Percentiles rank a stretch among this genome's conserved stretches.
Conservation (phyloP, 202 grass and related monocot genomes). For the Eragrostis tef region DNA sequence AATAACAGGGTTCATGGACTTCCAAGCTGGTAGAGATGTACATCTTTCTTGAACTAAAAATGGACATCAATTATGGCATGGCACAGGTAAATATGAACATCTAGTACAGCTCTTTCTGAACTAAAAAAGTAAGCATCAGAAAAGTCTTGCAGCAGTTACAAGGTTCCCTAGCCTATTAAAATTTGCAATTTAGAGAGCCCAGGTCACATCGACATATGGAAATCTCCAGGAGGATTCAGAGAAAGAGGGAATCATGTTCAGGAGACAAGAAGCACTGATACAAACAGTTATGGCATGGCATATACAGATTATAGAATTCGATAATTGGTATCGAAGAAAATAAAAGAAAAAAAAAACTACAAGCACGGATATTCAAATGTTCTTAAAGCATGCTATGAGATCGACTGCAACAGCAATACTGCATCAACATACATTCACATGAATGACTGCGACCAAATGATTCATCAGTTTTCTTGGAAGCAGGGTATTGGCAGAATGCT, state of each 20-base stretch:
- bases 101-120: neutral
- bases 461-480: neutral
- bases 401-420: neutral
- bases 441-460: neutral
- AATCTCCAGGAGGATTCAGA: neutral
- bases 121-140: conserved; percentile 1
- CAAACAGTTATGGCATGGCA: neutral
- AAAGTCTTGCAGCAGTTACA: neutral
- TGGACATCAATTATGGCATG: neutral
- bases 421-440: neutral
- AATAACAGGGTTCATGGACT: too few species aligned
- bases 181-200: neutral
- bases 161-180: neutral
- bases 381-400: conserved; percentile 7
- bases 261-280: conserved; percentile 7
- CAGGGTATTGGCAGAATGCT: neutral
- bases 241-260: neutral
- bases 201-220: neutral
- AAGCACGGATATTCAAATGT: neutral
- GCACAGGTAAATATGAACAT: neutral
- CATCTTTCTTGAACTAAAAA: neutral
- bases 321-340: neutral
- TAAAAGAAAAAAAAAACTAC: conserved; percentile 1
- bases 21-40: too few species aligned
- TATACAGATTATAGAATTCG: neutral